Base-by-base conservation (phyloP, 2,329 filamentous ascomycete species). In the Ophiostoma fasciatum region DNA sequence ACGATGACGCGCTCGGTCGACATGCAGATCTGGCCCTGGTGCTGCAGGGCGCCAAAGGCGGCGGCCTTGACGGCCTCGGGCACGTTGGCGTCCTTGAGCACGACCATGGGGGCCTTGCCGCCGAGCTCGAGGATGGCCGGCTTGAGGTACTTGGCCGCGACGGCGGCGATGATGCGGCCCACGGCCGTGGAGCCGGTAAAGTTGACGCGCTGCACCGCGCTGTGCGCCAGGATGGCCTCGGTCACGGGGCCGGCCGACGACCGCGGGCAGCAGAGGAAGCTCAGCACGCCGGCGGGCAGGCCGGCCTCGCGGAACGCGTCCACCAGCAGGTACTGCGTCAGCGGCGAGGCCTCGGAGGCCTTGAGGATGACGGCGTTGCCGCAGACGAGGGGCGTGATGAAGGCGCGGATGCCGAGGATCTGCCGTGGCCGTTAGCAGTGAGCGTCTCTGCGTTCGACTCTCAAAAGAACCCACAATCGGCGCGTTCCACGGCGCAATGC, bases 101-200 rank as follows among this genome's bases (percentile, higher is more conserved):
- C 68, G 21, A 81, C 63, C 45, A 79, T 64, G 14, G 77, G 77
- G 32, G 70, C 72, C 60, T 82, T 80, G 48, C 79, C 74, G 6
- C 78, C 77, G 18, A 82, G 66, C 57, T 23, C 22, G 3, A 23
- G 8, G 22, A 23, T 23, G 9, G 12, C 22, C 12, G 22, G 22
- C 58, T 82, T 83, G 33, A 81, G 60, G 49, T 72, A 58, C 48
- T 74, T 71, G 13, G 75, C 77, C 0, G 75, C 73, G 20, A 66
- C 62, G 12, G 61, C 59, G 3, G 71, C 74, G 42, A 82, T 68
- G 48, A 79, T 74, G 17, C 66, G 62, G 10, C 78, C 78, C 0
- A 82, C 69, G 1, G 58, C 54, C 0, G 77, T 77, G 42, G 68
- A 74, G 21, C 78, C 78, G 0, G 78, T 82, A 51, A 82, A 83